phyloP scores from a whole-genome alignment of 2,329 filamentous ascomycete genomes.

The Verticillium longisporum region DNA sequence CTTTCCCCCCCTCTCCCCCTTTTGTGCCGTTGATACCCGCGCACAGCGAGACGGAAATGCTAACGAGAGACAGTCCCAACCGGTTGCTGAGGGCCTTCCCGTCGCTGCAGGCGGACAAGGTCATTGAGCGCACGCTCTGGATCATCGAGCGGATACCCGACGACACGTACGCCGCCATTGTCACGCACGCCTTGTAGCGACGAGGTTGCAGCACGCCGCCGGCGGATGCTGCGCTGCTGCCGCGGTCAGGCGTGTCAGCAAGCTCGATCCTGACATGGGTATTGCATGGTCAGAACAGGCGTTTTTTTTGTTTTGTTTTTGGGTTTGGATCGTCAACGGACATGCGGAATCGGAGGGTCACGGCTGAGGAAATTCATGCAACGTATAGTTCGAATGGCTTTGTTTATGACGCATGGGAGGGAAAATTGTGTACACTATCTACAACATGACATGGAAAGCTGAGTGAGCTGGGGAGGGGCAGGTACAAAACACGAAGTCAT shows the following conservation, averaged over 20 bases:
- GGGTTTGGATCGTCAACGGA: too few relatives aligned
- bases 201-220: too few relatives aligned
- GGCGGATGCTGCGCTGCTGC: too few relatives aligned
- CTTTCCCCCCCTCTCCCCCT: neutral
- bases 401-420: neutral
- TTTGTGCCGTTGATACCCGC: too few relatives aligned
- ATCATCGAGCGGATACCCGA: slow-evolving; percentile 87
- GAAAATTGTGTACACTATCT: neutral
- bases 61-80: slow-evolving; percentile 60
- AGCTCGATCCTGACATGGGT: too few relatives aligned
- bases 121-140: slow-evolving; percentile 78
- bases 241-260: too few relatives aligned
- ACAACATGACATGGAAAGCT: neutral
- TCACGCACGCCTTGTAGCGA: slow-evolving; percentile 68
- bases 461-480: neutral
- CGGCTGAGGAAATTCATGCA: neutral
- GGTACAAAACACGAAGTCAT: neutral
- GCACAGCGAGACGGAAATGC: too few relatives aligned
- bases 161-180: slow-evolving; percentile 84
- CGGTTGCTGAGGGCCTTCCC: slow-evolving; percentile 87
- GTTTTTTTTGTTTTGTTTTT: too few relatives aligned
- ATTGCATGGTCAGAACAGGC: neutral
- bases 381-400: neutral
- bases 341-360: neutral
- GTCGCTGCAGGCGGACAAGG: slow-evolving; percentile 71